Conservation (phyloP, 441 rosid species). For the Erodium moschatum region DNA sequence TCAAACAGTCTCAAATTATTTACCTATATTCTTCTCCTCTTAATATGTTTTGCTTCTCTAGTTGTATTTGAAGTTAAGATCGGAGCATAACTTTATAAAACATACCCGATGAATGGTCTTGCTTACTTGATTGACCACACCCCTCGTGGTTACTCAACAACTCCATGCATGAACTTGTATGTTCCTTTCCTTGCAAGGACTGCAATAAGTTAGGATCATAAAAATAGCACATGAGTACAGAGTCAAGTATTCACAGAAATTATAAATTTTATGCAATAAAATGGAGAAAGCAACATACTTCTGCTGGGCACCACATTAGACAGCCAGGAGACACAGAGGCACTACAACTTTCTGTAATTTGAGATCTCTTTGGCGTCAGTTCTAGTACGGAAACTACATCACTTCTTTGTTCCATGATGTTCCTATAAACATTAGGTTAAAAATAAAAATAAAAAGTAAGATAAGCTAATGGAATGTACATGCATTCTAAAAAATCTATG, state of each 20-base stretch:
- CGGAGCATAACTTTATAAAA: background rate
- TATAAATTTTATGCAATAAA: background rate
- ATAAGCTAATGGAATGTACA: background rate
- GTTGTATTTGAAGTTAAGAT: no score
- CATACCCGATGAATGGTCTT: slow-evolving; percentile 22
- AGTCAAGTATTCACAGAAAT: background rate
- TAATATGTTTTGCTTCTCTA: no score
- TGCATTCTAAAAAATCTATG: no score
- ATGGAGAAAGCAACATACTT: slow-evolving; percentile 16
- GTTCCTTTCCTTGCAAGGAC: slow-evolving; percentile 25
- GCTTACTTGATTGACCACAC: slow-evolving; percentile 14
- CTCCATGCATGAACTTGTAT: slow-evolving; percentile 11
- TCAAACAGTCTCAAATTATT: background rate
- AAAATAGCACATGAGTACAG: slow-evolving; percentile 4
- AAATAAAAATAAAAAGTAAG: background rate
- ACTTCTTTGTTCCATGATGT: slow-evolving; percentile 15
- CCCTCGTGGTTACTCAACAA: slow-evolving; percentile 15
- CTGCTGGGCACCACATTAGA: slow-evolving; percentile 25
- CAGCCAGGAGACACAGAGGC: slow-evolving; percentile 21
- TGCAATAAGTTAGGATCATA: slow-evolving; percentile 10
- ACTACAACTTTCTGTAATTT: slow-evolving; percentile 17
- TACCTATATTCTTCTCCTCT: no score
- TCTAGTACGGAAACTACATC: slow-evolving; percentile 10
- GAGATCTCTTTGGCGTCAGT: slow-evolving; percentile 13
- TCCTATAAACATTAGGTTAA: background rate